phyloP scores from a whole-genome alignment of 2,329 filamentous ascomycete genomes.

The Neophaeococcomyces aloes region DNA sequence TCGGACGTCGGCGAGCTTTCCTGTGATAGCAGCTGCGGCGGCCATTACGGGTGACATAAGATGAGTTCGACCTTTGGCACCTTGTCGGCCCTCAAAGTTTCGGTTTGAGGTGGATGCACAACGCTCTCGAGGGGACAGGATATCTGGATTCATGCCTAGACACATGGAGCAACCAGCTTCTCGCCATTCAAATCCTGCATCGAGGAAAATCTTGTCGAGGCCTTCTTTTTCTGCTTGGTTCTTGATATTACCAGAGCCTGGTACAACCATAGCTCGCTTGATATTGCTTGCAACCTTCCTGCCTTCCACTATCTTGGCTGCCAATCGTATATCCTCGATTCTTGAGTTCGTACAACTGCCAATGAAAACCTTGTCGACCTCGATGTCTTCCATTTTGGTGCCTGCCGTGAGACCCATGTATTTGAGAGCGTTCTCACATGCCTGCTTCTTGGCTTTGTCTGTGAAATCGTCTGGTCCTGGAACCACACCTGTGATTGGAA shows the following conservation, averaged over 20 bases:
- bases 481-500: constrained; percentile 86
- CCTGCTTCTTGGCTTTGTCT: constrained; percentile 66
- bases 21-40: constrained; percentile 76
- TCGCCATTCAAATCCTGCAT: constrained; percentile 94
- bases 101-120: constrained; percentile 94
- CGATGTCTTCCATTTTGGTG: constrained; percentile 83
- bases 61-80: constrained; percentile 81
- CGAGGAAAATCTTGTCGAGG: constrained; percentile 80
- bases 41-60: constrained; percentile 97
- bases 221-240: constrained; percentile 82
- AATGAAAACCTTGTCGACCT: constrained; percentile 92
- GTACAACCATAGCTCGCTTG: constrained; percentile 91
- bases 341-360: constrained; percentile 95
- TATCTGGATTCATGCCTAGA: constrained; percentile 98
- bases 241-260: constrained; percentile 90
- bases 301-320: constrained; percentile 75
- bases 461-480: constrained; percentile 81
- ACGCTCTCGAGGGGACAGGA: constrained; percentile 80
- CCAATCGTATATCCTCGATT: constrained; percentile 87
- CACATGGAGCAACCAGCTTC: constrained; percentile 99
- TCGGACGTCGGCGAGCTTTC: constrained; percentile 85
- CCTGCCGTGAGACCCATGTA: constrained; percentile 92
- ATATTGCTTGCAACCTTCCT: constrained; percentile 79
- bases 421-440: constrained; percentile 71
- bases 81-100: constrained; percentile 95